phyloP scores from a whole-genome alignment of 768 basidiomycete species.

The Mycena olivaceomarginata region DNA sequence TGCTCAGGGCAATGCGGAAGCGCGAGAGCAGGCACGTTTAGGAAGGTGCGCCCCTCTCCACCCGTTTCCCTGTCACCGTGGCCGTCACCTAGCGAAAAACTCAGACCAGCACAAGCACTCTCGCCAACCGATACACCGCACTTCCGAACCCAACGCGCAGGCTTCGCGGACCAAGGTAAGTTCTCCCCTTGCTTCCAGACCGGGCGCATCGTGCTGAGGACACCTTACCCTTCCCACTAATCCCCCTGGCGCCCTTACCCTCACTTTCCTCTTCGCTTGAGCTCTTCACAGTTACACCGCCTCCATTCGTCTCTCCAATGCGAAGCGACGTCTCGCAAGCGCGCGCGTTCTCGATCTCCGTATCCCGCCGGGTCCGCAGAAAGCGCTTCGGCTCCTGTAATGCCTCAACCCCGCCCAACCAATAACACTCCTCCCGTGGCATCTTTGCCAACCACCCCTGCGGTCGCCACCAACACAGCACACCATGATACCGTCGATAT shows the following conservation, averaged over 20 bases:
- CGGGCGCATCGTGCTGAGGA: background rate
- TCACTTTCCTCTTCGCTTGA: background rate
- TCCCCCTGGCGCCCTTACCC: background rate
- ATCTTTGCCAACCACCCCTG: too few relatives aligned
- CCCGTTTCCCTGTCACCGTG: too few relatives aligned
- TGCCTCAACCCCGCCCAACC: too few relatives aligned
- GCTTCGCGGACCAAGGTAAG: too few relatives aligned
- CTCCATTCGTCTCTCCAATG: conserved; percentile 6
- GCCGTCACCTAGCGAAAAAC: too few relatives aligned
- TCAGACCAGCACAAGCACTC: background rate
- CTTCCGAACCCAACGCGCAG: too few relatives aligned
- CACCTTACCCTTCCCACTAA: background rate
- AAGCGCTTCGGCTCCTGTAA: conserved; percentile 6
- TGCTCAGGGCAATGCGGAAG: background rate
- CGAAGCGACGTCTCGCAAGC: conserved; percentile 1
- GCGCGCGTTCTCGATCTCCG: background rate
- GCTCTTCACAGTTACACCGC: background rate
- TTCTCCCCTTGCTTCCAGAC: background rate
- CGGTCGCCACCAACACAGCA: conserved; percentile 11
- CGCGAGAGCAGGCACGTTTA: background rate
- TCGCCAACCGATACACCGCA: too few relatives aligned
- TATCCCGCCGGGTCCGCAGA: conserved; percentile 7
- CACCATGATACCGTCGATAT: conserved; percentile 14
- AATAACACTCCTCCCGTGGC: too few relatives aligned
- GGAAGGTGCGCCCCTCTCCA: too few relatives aligned